A percentile compares a stretch with the other conserved stretches of the same genome.
Evolutionary conservation across 805 yeast genomes (phyloP).

Genomic region (Saccharomycopsis olivae): DNA sequence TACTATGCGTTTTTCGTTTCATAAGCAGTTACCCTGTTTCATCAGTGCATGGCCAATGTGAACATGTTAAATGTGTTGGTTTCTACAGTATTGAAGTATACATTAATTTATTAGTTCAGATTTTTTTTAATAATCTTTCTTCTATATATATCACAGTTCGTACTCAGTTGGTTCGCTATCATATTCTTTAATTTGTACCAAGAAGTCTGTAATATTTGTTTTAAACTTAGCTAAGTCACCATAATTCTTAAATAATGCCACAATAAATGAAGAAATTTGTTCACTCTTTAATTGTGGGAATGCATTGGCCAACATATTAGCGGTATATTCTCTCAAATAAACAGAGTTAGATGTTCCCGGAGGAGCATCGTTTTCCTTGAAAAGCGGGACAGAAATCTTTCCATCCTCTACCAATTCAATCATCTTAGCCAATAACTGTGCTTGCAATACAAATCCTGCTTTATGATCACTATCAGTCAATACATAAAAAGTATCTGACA

Average conservation of each 20-base stretch:
- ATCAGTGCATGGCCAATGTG: no score
- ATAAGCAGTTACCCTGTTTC: no score
- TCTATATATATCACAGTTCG: no score
- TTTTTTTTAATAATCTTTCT: no score
- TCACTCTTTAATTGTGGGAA: constrained; percentile 83
- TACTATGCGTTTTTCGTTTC: no score
- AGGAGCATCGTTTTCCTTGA: constrained; percentile 71
- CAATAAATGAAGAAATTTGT: constrained; percentile 73
- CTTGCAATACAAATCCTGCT: constrained; percentile 86
- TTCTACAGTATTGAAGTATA: no score
- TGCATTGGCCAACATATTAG: constrained; percentile 73
- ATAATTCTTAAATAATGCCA: constrained; percentile 64
- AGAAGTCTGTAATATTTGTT: constrained; percentile 84
- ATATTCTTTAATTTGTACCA: constrained; percentile 88
- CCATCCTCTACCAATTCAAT: constrained; percentile 73
- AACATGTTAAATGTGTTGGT: no score
- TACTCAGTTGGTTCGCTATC: constrained; percentile 59
- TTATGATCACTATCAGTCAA: constrained; percentile 96
- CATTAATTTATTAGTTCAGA: no score
- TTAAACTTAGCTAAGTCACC: constrained; percentile 67
- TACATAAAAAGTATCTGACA: constrained; percentile 87
- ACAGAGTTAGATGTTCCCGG: constrained; percentile 74
- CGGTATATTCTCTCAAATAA: constrained; percentile 71
- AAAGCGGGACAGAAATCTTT: constrained; percentile 68
- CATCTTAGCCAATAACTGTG: constrained; percentile 73